Conservation (phyloP, 2,329 filamentous ascomycete genomes). For the Chaetomium globosum region DNA sequence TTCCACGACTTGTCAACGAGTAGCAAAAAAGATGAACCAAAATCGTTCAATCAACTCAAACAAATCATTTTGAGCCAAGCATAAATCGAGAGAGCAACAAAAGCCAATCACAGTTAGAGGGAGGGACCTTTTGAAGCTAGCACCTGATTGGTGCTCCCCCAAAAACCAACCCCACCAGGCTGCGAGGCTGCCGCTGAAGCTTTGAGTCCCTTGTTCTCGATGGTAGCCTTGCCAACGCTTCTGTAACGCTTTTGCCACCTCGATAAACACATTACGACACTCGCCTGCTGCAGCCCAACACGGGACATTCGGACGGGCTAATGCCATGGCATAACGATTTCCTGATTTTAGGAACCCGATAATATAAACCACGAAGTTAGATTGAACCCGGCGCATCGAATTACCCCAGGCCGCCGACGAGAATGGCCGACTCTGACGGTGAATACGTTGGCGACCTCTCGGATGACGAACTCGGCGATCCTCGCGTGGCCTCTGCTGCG, state of each 20-base stretch:
- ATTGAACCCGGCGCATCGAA: neutral
- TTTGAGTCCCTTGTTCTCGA: neutral
- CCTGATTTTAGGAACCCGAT: neutral
- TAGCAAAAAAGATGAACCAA: neutral
- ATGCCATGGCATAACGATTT: neutral
- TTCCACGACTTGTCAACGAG: neutral
- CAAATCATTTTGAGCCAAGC: neutral
- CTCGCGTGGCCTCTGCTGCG: conserved; percentile 49
- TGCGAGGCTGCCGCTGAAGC: conserved; percentile 21
- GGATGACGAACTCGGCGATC: conserved; percentile 64
- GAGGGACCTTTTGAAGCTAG: neutral
- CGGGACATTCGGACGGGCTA: neutral
- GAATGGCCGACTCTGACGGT: conserved; percentile 73
- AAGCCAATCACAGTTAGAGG: neutral
- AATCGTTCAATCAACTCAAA: neutral
- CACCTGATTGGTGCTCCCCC: neutral
- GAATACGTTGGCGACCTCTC: conserved; percentile 68
- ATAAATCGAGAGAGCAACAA: neutral
- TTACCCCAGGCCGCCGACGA: neutral
- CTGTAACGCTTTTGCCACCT: neutral
- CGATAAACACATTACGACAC: neutral
- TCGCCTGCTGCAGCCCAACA: neutral
- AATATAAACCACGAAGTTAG: neutral
- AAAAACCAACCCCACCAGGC: conserved; percentile 5
- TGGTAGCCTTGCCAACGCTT: conserved; percentile 19